Evolutionary conservation across 306 rosid genomes (phyloP).

Genomic region (Canavalia gladiata): DNA sequence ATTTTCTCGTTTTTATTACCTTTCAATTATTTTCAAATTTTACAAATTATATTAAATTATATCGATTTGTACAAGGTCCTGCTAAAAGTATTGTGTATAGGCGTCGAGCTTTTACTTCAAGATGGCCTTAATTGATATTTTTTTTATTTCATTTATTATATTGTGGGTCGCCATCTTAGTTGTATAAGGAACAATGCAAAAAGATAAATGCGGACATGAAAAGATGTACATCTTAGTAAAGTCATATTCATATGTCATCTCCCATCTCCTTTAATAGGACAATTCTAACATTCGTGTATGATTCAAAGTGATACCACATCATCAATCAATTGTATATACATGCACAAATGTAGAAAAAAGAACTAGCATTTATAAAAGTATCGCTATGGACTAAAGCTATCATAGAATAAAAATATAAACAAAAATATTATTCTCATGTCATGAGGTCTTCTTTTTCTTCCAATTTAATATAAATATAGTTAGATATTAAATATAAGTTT

Average conservation of each 20-base stretch:
- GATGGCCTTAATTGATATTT: background rate
- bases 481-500: no score
- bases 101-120: background rate
- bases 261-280: background rate
- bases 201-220: conserved; percentile 9
- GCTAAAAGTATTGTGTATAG: no score
- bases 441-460: no score
- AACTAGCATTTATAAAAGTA: background rate
- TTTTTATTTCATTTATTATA: background rate
- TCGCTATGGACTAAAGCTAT: background rate
- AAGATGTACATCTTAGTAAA: background rate
- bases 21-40: no score
- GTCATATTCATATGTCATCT: background rate
- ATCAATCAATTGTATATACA: background rate
- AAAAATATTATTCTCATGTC: background rate
- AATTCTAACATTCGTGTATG: background rate
- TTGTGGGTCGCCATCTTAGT: background rate
- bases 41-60: no score
- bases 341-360: background rate
- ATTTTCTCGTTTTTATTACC: no score
- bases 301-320: conserved; percentile 11
- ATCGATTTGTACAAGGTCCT: no score
- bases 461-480: no score
- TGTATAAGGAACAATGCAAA: background rate
- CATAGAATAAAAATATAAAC: background rate